Conservation (phyloP, 1,284 basidiomycete genomes). For the Cutaneotrichosporon mucoides region DNA sequence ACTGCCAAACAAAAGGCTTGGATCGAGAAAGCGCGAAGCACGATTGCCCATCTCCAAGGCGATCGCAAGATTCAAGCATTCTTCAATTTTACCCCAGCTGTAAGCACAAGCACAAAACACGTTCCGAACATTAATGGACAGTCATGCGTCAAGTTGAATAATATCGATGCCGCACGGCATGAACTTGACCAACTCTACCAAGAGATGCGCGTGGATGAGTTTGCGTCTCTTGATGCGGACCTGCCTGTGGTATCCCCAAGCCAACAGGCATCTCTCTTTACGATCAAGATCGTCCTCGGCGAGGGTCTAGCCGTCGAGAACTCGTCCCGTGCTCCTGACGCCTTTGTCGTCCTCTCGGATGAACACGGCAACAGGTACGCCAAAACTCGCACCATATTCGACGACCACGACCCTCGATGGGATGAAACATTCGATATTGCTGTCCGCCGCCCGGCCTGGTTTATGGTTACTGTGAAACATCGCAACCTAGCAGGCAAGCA, state of each 20-base stretch:
- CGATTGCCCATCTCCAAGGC: constrained; percentile 62
- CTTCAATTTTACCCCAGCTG: constrained; percentile 82
- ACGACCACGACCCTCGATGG: constrained; percentile 86
- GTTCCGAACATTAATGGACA: constrained; percentile 36
- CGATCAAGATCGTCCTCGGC: constrained; percentile 87
- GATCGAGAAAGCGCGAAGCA: constrained; percentile 85
- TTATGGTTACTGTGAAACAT: constrained; percentile 92
- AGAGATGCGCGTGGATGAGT: constrained; percentile 84
- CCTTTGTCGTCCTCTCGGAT: constrained; percentile 91
- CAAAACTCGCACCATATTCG: constrained; percentile 95
- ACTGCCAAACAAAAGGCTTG: constrained; percentile 74
- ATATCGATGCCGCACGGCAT: constrained; percentile 85
- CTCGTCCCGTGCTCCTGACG: constrained; percentile 61
- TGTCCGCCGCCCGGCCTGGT: constrained; percentile 74
- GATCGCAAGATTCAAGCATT: constrained; percentile 65
- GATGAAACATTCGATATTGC: constrained; percentile 96
- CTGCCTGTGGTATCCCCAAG: constrained; percentile 64
- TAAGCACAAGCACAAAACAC: constrained; percentile 29
- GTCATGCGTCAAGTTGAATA: constrained; percentile 97
- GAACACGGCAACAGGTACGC: constrained; percentile 83
- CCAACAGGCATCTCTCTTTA: constrained; percentile 72
- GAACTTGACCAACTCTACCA: constrained; percentile 91
- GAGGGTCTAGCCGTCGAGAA: constrained; percentile 74
- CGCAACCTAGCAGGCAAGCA: constrained; percentile 83
- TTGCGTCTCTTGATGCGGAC: constrained; percentile 57